A percentile compares a stretch with the other conserved stretches of the same genome.
Evolutionary conservation across 2,329 filamentous ascomycete species (phyloP).

Genomic region (Pyrenochaeta sp.): DNA sequence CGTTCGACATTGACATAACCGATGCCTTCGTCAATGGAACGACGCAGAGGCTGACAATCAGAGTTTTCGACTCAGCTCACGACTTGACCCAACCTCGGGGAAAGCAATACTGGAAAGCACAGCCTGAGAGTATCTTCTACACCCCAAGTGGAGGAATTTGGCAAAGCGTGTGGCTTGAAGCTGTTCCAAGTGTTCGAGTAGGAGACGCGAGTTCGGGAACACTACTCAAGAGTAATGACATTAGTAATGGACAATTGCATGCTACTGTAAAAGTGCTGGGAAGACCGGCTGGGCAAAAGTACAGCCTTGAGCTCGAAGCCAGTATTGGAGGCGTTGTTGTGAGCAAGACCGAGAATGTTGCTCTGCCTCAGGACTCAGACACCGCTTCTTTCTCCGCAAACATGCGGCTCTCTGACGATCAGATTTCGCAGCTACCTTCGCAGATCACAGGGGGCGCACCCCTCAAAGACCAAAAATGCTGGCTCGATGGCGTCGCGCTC

Average conservation of each 20-base stretch:
- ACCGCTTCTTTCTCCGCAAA: conserved; percentile 58
- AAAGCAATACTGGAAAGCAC: conserved; percentile 72
- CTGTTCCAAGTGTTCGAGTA: conserved; percentile 62
- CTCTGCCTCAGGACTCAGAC: conserved; percentile 61
- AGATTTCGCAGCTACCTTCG: conserved; percentile 52
- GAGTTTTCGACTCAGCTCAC: conserved; percentile 70
- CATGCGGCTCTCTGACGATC: conserved; percentile 58
- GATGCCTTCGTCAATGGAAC: conserved; percentile 48
- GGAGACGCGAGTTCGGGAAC: conserved; percentile 67
- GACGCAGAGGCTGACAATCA: conserved; percentile 58
- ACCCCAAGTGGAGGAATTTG: conserved; percentile 67
- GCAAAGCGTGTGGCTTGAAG: conserved; percentile 67
- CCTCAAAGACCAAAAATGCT: conserved; percentile 52
- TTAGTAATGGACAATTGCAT: conserved; percentile 61
- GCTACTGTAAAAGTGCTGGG: conserved; percentile 61
- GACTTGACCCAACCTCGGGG: conserved; percentile 72
- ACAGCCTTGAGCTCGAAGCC: conserved; percentile 63
- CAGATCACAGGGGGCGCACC: conserved; percentile 40
- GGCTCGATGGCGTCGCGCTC: conserved; percentile 66
- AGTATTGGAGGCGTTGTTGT: conserved; percentile 61
- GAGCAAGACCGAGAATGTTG: conserved; percentile 53
- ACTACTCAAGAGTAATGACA: conserved; percentile 64
- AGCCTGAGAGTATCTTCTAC: conserved; percentile 69
- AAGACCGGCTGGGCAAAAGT: conserved; percentile 56
- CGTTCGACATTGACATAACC: conserved; percentile 65